Conservation (phyloP, 805 yeast genomes). For the Myxozyma lipomycoides region DNA sequence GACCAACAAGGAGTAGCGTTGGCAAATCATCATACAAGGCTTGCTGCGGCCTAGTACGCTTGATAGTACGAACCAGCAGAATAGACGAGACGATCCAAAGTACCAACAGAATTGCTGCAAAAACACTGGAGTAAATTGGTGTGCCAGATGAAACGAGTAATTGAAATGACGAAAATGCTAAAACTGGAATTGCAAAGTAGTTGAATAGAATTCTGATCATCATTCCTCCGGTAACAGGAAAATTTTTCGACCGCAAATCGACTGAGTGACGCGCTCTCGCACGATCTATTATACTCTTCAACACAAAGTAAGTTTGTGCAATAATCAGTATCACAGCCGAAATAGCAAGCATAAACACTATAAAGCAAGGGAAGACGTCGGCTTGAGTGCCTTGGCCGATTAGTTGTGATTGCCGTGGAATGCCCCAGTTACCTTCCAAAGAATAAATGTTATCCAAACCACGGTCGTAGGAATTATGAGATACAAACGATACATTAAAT, state of each 20-base stretch:
- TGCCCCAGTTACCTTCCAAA: slow-evolving; percentile 21
- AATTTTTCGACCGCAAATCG: slow-evolving; percentile 29
- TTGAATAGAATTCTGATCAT: slow-evolving; percentile 30
- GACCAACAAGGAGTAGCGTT: slow-evolving; percentile 33
- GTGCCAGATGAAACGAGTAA: slow-evolving; percentile 29
- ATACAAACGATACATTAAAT: slow-evolving; percentile 28
- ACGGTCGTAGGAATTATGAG: slow-evolving; percentile 6
- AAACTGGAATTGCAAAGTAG: slow-evolving; percentile 34
- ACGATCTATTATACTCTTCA: slow-evolving; percentile 16
- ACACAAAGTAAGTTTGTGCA: slow-evolving; percentile 15
- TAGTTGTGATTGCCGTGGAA: slow-evolving; percentile 9
- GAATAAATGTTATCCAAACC: slow-evolving; percentile 20
- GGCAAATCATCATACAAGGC: slow-evolving; percentile 33
- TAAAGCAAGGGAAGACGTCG: slow-evolving; percentile 39
- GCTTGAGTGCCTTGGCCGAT: slow-evolving; percentile 28
- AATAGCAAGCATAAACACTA: slow-evolving; percentile 35
- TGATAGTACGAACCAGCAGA: slow-evolving; percentile 15
- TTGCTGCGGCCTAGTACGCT: slow-evolving; percentile 26
- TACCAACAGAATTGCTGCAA: slow-evolving; percentile 32
- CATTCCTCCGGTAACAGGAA: slow-evolving; percentile 33
- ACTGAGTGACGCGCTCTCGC: slow-evolving; percentile 18
- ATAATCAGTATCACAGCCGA: slow-evolving; percentile 25
- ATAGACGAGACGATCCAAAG: slow-evolving; percentile 31
- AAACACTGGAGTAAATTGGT: slow-evolving; percentile 30
- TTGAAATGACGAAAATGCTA: slow-evolving; percentile 34